Base-by-base conservation (phyloP, 306 rosid species). In the Gastrolobium villosum region DNA sequence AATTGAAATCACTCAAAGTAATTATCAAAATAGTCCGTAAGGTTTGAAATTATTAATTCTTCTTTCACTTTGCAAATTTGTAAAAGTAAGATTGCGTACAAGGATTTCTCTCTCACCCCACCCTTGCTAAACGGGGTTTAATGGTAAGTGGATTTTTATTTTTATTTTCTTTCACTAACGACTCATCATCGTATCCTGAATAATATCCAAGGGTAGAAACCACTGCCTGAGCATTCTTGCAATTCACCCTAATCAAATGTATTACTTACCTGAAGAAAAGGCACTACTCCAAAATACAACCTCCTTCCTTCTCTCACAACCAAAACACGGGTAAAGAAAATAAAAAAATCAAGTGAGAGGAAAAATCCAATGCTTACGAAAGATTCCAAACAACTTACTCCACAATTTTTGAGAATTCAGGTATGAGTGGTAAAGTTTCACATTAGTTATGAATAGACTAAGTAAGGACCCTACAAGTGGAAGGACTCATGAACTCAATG, bases 181-280 rank as follows among this genome's bases (percentile, higher is more conserved):
- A 76, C 31, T 32, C 28, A n/a, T 28, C 43, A 66, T 48, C 50
- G 44, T 11, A 71, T 71, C 62, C 14, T 43, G 10, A 54, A 71
- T 63, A 70, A 53, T 20, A 49, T 68, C 15, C 10, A 10, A 4
- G n/a, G 13, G 35, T 8, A 39, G 7, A 39, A 64, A 43, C 32
- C 49, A 45, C 37, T 4, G 20, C 35, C 34, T 20, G 53, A 43
- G 41, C 49, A 43, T 14, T 66, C n/a, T 64, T 39, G 26, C 14
- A 39, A 39, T 40, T 10, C 70, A 34, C 60, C 45, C 79, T 14
- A 74, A 60, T 5, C n/a, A 43, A 40, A 74, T 44, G 70, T 10
- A 32, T 7, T 13, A 28, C 35, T 44, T 56, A 60, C 49, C 37
- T 35, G 37, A 14, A 52, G 50, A 40, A 54, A 39, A 10, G 20